phyloP scores from a whole-genome alignment of 164 flowering plant genomes.

The Aristolochia fimbriata region DNA sequence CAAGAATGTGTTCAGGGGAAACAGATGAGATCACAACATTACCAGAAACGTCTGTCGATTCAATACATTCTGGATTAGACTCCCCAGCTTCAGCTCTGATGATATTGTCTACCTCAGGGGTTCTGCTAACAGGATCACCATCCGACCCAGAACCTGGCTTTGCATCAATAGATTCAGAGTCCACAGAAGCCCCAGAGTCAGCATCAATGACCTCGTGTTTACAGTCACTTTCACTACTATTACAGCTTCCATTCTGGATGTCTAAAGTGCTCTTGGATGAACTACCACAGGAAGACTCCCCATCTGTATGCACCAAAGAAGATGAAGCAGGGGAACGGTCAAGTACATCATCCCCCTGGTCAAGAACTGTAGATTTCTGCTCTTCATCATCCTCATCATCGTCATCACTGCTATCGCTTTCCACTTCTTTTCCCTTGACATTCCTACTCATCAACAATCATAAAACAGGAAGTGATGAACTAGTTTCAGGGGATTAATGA shows the following conservation, averaged over 20 bases:
- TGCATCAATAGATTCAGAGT: neutral
- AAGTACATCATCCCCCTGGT: conserved; percentile 35
- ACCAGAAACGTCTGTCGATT: too few relatives aligned
- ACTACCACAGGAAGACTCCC: conserved; percentile 28
- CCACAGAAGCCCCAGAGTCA: conserved; percentile 3
- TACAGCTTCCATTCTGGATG: conserved; percentile 30
- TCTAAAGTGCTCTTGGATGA: conserved; percentile 45
- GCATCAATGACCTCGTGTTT: conserved; percentile 7
- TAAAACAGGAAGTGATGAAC: too few relatives aligned
- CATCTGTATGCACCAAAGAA: conserved; percentile 26
- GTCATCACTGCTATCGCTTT: conserved; percentile 44
- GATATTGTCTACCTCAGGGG: too few relatives aligned
- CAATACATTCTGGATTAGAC: too few relatives aligned
- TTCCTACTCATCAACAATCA: conserved; percentile 29
- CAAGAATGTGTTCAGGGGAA: too few relatives aligned
- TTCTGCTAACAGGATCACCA: too few relatives aligned
- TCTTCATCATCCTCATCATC: conserved; percentile 25
- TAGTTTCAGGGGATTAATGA: too few relatives aligned
- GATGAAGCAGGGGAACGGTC: conserved; percentile 45
- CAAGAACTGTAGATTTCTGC: conserved; percentile 44
- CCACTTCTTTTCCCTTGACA: conserved; percentile 59
- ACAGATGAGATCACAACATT: too few relatives aligned
- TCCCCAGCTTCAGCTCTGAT: too few relatives aligned
- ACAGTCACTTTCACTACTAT: conserved; percentile 10
- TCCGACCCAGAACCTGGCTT: too few relatives aligned